Conservation (phyloP, 371 early-diverging fungal species). For the Syncephalastrum monosporum region DNA sequence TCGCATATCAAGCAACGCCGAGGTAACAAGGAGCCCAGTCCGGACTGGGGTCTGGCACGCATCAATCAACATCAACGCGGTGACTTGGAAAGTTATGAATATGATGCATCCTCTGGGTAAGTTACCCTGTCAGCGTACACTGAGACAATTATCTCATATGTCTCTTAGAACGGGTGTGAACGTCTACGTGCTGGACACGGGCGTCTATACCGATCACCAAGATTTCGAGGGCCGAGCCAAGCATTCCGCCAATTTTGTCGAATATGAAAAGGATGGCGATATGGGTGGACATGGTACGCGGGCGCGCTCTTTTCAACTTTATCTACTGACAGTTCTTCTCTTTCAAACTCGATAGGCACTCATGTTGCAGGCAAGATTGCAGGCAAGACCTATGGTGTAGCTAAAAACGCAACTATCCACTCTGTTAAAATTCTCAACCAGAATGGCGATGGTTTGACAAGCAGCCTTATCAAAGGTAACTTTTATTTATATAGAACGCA, state of each 20-base stretch:
- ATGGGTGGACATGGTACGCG: slow-evolving; percentile 73
- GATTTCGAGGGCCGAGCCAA: slow-evolving; percentile 79
- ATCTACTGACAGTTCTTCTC: slow-evolving; percentile 45
- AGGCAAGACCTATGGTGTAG: slow-evolving; percentile 71
- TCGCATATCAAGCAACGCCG: background rate
- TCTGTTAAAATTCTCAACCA: slow-evolving; percentile 69
- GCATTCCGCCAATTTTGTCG: slow-evolving; percentile 54
- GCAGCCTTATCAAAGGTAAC: slow-evolving; percentile 63
- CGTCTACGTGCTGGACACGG: slow-evolving; percentile 40
- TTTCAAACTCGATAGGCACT: slow-evolving; percentile 48
- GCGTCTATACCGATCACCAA: slow-evolving; percentile 65
- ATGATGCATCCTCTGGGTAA: slow-evolving; percentile 19
- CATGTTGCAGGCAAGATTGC: slow-evolving; percentile 78
- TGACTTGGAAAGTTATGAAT: slow-evolving; percentile 10
- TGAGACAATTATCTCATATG: background rate
- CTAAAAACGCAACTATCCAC: slow-evolving; percentile 69
- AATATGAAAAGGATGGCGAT: slow-evolving; percentile 56
- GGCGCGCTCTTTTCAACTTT: background rate
- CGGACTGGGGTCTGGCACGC: slow-evolving; percentile 24
- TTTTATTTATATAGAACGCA: background rate
- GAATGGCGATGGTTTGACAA: slow-evolving; percentile 55
- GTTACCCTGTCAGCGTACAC: too few relatives aligned
- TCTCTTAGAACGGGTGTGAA: slow-evolving; percentile 13
- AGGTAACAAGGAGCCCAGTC: background rate
- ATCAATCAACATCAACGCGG: slow-evolving; percentile 9